Conservation (phyloP, 2,329 filamentous ascomycete genomes). For the Parastagonospora nodorum region DNA sequence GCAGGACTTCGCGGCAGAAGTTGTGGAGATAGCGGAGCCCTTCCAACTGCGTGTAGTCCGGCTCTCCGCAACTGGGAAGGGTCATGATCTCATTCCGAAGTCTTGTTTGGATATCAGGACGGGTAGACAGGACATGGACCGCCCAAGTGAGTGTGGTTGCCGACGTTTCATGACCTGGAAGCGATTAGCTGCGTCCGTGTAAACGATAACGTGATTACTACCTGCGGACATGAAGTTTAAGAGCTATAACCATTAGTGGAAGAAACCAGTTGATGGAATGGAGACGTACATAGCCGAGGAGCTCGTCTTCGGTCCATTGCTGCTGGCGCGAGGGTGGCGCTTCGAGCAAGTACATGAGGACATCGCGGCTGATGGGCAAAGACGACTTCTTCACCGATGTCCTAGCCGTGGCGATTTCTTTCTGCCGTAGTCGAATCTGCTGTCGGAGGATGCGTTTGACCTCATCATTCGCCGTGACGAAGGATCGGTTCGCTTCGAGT, state of each 20-base stretch:
- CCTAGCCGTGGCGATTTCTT: conserved; percentile 21
- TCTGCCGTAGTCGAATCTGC: conserved; percentile 34
- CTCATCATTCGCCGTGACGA: conserved; percentile 41
- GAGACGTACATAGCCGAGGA: conserved; percentile 42
- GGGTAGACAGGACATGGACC: conserved; percentile 10
- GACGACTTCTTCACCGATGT: conserved; percentile 13
- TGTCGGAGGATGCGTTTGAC: conserved; percentile 44
- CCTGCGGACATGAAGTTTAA: conserved; percentile 17
- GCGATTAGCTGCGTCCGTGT: conserved; percentile 2
- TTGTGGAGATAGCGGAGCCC: conserved; percentile 12
- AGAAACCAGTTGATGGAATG: neutral
- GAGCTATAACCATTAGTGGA: conserved; percentile 3
- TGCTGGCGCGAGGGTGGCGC: conserved; percentile 38
- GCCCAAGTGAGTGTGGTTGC: conserved; percentile 14
- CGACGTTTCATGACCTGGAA: conserved; percentile 15
- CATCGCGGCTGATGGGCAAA: conserved; percentile 12
- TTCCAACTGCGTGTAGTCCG: conserved; percentile 9
- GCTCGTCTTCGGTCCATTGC: conserved; percentile 48
- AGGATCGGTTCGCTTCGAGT: conserved; percentile 47
- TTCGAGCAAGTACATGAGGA: conserved; percentile 41
- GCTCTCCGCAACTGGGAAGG: neutral
- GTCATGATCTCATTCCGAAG: conserved; percentile 9
- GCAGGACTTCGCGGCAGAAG: conserved; percentile 13
- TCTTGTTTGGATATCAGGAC: conserved; percentile 6
- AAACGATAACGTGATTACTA: neutral